These are phyloP conservation scores for Beta macrorhiza DNA, from an alignment of 179 eudicot species.

Conservation along the genomic window DNA sequence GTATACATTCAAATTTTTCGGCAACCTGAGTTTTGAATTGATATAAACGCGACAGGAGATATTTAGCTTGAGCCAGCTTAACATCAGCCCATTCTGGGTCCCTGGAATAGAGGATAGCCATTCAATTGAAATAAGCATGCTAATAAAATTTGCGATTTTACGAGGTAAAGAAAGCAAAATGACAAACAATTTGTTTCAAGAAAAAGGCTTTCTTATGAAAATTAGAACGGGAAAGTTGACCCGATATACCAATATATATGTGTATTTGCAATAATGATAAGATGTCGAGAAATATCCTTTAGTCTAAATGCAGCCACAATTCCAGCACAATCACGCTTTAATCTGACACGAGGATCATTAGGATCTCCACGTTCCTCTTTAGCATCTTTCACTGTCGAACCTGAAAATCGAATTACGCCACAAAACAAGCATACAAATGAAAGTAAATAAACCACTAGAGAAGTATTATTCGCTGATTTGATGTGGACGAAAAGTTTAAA, in stretches of 20 bases:
- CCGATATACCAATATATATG: slow-evolving; percentile 75
- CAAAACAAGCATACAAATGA: neutral
- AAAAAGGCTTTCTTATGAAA: no score
- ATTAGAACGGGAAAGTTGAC: neutral
- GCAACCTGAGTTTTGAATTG: slow-evolving; percentile 55
- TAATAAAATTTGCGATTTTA: neutral
- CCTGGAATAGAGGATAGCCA: slow-evolving; percentile 45
- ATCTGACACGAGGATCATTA: slow-evolving; percentile 81
- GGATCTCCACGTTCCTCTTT: slow-evolving; percentile 63
- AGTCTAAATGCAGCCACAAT: slow-evolving; percentile 80
- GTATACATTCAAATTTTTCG: slow-evolving; percentile 51
- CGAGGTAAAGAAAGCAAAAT: no score
- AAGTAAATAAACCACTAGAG: neutral
- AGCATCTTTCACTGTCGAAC: slow-evolving; percentile 31
- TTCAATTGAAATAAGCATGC: neutral
- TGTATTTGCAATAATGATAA: slow-evolving; percentile 79
- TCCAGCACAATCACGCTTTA: slow-evolving; percentile 95
- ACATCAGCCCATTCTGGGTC: slow-evolving; percentile 96
- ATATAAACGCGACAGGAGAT: slow-evolving; percentile 66
- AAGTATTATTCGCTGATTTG: neutral
- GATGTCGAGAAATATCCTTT: slow-evolving; percentile 50
- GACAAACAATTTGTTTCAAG: no score
- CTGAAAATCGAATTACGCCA: slow-evolving; percentile 33
- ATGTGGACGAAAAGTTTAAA: no score
- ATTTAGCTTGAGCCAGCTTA: slow-evolving; percentile 89